Base-by-base conservation (phyloP, 2,329 filamentous ascomycete species). In the Saccharata proteae region DNA sequence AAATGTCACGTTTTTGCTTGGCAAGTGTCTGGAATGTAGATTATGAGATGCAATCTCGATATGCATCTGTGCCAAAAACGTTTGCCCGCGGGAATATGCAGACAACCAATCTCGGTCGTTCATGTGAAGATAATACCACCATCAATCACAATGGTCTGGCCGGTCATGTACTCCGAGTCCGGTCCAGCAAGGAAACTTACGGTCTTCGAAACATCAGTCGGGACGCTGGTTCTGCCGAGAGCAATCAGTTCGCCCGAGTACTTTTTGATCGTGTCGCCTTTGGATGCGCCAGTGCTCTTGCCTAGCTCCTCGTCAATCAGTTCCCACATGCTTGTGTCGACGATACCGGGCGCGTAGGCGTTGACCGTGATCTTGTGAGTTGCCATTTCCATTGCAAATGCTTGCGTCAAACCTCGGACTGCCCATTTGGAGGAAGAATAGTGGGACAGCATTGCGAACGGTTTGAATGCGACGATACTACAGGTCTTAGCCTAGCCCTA, bases 261-360 rank as follows among this genome's bases (percentile, higher is more conserved):
- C 43, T 70, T 69, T 46, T 65, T 64, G 34, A 75, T 67, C 3
- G 62, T 67, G 15, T 68, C 63, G 2, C 68, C 68, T 41, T 63
- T 68, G 42, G 60, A 52, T 0, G 57, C 54, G 0, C 67, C 72
- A 1, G 52, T 58, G 35, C 61, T 60, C 46, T 67, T 61, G 1
- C 64, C 70, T 18, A 77, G 39, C 35, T 67, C 66, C 39, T 70
- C 66, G 38, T 80, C 77, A 32, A 80, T 78, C 2, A 71, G 45
- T 26, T 79, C 74, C 75, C 75, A 80, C 74, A 80, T 80, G 0
- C 61, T 58, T 0, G 74, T 79, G 0, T 67, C 72, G 0, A 80
- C 73, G 28, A 80, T 77, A 0, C 77, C 77, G 0, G 76, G 76
- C 0, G 72, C 74, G 43, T 79, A 80, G 0, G 68, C 66, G 41